Evolutionary conservation across 106 monocot genomes (phyloP).

Genomic region (Dendrobium huoshanense): DNA sequence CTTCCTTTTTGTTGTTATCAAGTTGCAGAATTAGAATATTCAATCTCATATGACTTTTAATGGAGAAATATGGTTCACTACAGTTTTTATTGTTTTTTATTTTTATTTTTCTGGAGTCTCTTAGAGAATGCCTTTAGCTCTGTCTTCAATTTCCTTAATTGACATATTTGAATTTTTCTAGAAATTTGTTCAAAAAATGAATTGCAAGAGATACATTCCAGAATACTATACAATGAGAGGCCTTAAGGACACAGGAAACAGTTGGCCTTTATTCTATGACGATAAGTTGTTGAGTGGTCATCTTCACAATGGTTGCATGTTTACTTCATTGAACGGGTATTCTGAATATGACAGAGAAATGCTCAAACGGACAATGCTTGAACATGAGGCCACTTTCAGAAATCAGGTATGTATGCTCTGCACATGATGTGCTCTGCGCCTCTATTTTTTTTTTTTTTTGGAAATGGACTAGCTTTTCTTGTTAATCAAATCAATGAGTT

Average conservation of each 20-base stretch:
- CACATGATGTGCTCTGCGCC: background rate
- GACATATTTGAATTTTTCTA: conserved; percentile 10
- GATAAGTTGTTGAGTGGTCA: conserved; percentile 20
- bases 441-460: background rate
- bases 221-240: conserved; percentile 39
- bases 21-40: background rate
- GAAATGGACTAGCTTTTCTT: background rate
- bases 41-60: background rate
- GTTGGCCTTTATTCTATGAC: conserved; percentile 40
- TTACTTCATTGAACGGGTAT: conserved; percentile 19
- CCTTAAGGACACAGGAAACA: conserved; percentile 29
- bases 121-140: background rate
- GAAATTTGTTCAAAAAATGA: conserved; percentile 64
- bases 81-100: background rate
- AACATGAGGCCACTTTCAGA: conserved; percentile 71
- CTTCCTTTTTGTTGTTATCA: background rate
- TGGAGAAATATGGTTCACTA: background rate
- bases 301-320: conserved; percentile 14
- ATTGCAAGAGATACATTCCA: conserved; percentile 36
- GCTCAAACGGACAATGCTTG: conserved; percentile 61
- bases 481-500: background rate
- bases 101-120: background rate
- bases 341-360: conserved; percentile 49
- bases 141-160: background rate
- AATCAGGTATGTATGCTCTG: conserved; percentile 45